Base-by-base conservation (phyloP, 176 grass and related monocot genomes). In the Oropetium thomaeum region DNA sequence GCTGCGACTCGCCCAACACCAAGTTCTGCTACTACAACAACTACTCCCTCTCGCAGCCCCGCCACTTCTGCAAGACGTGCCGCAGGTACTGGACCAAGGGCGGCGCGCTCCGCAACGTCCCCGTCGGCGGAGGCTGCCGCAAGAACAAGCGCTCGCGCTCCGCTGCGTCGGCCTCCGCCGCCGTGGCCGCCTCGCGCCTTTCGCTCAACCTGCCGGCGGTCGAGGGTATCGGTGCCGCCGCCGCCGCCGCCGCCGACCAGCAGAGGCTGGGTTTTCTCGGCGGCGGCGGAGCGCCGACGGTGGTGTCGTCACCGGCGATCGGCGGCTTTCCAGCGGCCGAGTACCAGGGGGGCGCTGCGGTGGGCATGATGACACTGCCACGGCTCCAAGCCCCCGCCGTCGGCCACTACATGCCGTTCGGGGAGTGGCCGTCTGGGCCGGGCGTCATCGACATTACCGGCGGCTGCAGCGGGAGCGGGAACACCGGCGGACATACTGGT, bases 21-120 rank as follows among this genome's bases (percentile, higher is more conserved):
- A 99, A 99, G 51, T 99, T 99, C 78, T 99, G 96, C 87, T 99
- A 99, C 86, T 99, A 99, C 76, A 99, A 99, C 79, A 99, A 99
- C 82, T 99, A 99, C 87, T 88, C 85, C 84, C 87, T 99, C 8
- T 84, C 87, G 41, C 96, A 99, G 82, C 96, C 96, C 5, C 81
- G 96, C 8, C 92, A 99, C 84, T 95, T 92, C 87, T 99, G 96
- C 84, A 99, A 99, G 82, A 92, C 84, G 39, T 99, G 96, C 77
- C 84, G 96, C 15, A 55, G 96, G 37, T 99, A 99, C 72, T 99
- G 96, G 96, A 99, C 96, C 76, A 99, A 92, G 67, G 96, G 96
- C 60, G 96, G 96, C 40, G 91, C 91, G 25, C 95, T 97, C 76
- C 90, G 95, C 31, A 97, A 95, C 87, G 96, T 99, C 10, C 96